These are phyloP conservation scores for Kodamaea jinghongensis DNA, from an alignment of 805 yeast genomes.

Conservation along the genomic window DNA sequence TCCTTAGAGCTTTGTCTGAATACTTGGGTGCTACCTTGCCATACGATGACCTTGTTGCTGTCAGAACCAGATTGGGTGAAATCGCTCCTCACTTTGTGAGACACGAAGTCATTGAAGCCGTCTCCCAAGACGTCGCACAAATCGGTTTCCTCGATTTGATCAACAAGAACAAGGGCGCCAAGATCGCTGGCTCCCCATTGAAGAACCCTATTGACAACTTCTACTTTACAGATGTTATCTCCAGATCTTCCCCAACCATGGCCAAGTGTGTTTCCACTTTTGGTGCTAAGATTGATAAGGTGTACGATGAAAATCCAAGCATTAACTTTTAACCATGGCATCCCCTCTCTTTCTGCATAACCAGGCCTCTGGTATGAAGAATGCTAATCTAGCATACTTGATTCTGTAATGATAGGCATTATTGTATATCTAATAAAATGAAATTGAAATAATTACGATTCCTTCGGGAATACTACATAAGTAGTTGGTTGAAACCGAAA, in stretches of 20 bases:
- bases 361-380: too few relatives aligned
- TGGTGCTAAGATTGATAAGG: constrained; percentile 64
- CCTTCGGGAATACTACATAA: too few relatives aligned
- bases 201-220: constrained; percentile 76
- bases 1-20: constrained; percentile 78
- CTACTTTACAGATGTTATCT: constrained; percentile 84
- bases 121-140: constrained; percentile 52
- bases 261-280: constrained; percentile 77
- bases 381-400: not conserved
- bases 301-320: constrained; percentile 46
- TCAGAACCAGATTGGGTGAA: constrained; percentile 68
- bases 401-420: not conserved
- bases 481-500: too few relatives aligned
- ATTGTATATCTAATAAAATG: not conserved
- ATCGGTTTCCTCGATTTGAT: constrained; percentile 52
- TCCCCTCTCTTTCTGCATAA: constrained; percentile 1
- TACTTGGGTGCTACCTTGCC: constrained; percentile 69
- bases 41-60: constrained; percentile 66
- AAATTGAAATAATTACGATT: not conserved
- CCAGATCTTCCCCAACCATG: constrained; percentile 88
- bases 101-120: constrained; percentile 73
- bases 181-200: constrained; percentile 45
- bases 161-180: constrained; percentile 38
- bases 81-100: constrained; percentile 78
- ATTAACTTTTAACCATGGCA: constrained; percentile 27